These are phyloP conservation scores for Kodamaea fungicola DNA, from an alignment of 1,139 yeast genomes.

Conservation along the genomic window DNA sequence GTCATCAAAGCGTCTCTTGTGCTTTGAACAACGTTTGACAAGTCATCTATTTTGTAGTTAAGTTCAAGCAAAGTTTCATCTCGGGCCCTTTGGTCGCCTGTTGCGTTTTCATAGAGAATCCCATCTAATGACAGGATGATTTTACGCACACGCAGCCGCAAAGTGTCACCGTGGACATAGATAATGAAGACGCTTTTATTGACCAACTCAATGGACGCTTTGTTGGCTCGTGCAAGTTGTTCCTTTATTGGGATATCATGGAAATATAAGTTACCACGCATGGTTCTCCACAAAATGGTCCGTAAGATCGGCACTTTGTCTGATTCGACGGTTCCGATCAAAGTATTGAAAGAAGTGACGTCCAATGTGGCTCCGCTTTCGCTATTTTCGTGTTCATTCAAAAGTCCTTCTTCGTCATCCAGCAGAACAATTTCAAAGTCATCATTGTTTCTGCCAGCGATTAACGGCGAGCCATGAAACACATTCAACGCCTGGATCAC, in stretches of 20 bases:
- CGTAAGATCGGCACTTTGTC: slow-evolving; percentile 44
- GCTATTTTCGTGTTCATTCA: slow-evolving; percentile 13
- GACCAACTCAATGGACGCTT: slow-evolving; percentile 45
- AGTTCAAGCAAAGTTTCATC: slow-evolving; percentile 57
- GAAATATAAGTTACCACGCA: slow-evolving; percentile 52
- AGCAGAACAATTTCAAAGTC: slow-evolving; percentile 9
- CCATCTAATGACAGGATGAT: slow-evolving; percentile 88
- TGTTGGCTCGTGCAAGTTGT: slow-evolving; percentile 32
- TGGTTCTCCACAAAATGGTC: slow-evolving; percentile 53
- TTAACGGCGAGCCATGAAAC: slow-evolving; percentile 12
- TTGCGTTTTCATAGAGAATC: slow-evolving; percentile 59
- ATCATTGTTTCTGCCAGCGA: slow-evolving; percentile 3
- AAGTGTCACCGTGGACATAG: slow-evolving; percentile 81
- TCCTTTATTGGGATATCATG: slow-evolving; percentile 44
- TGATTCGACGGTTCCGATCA: slow-evolving; percentile 49
- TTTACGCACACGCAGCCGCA: slow-evolving; percentile 63
- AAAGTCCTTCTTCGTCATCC: slow-evolving; percentile 33
- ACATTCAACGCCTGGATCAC: slow-evolving; percentile 17
- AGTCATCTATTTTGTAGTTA: slow-evolving; percentile 47
- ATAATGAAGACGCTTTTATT: slow-evolving; percentile 75
- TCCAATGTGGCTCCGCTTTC: slow-evolving; percentile 26
- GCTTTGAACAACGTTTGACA: slow-evolving; percentile 57
- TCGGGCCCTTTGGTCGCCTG: slow-evolving; percentile 51
- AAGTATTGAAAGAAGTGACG: slow-evolving; percentile 45
- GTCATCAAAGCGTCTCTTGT: slow-evolving; percentile 69